phyloP scores from a whole-genome alignment of 306 rosid genomes.

The Rosa rugosa region DNA sequence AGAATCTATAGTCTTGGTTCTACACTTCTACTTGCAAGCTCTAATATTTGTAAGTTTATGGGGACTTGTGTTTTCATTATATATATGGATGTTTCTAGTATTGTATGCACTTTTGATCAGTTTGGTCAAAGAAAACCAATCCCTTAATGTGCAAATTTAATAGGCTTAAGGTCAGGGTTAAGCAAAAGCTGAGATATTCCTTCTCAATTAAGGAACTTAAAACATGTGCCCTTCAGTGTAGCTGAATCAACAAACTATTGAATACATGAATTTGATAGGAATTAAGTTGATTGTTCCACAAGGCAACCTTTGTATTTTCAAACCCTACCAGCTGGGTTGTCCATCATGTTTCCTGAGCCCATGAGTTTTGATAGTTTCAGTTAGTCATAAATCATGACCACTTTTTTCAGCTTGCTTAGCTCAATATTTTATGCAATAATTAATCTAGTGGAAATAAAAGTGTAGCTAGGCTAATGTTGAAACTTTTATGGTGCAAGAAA shows the following conservation, averaged over 20 bases:
- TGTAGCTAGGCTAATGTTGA: not conserved
- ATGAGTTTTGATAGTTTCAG: not conserved
- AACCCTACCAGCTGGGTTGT: conserved; percentile 15
- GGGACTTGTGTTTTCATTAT: not conserved
- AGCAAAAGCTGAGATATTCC: conserved; percentile 4
- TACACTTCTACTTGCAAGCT: not conserved
- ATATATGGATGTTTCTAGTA: not conserved
- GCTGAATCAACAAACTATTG: conserved; percentile 24
- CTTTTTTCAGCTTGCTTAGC: conserved; percentile 14
- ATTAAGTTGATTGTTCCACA: conserved; percentile 35
- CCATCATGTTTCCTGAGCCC: conserved; percentile 30
- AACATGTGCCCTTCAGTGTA: conserved; percentile 33
- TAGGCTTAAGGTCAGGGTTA: not conserved
- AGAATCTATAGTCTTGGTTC: not conserved
- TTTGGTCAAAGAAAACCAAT: not conserved
- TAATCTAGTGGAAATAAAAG: not conserved
- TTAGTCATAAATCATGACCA: not conserved
- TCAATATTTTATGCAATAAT: conserved; percentile 9
- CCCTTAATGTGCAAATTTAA: not conserved
- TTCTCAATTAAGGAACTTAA: conserved; percentile 3
- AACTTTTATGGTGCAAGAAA: not conserved
- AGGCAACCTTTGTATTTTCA: conserved; percentile 29
- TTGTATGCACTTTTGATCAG: not conserved
- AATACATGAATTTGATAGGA: conserved; percentile 25
- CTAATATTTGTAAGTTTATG: not conserved